Percentiles rank a stretch among this genome's conserved stretches.
Evolutionary conservation across 257 asterid species (phyloP).

Genomic region (Solanum bulbocastanum): DNA sequence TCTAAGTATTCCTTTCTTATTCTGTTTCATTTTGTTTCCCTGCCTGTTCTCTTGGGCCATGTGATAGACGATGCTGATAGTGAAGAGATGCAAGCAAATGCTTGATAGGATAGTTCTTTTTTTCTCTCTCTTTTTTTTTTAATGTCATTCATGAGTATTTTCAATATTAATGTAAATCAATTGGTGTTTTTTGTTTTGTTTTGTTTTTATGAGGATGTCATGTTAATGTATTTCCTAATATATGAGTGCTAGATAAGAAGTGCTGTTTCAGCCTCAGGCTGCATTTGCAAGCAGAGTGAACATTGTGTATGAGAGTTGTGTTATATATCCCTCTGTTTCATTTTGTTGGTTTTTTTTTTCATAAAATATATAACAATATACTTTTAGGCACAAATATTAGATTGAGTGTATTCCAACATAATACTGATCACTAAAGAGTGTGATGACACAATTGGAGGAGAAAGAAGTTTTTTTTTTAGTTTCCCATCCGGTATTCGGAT

Average conservation of each 20-base stretch:
- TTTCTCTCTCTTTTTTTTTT: background rate
- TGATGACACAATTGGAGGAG: background rate
- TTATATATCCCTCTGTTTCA: background rate
- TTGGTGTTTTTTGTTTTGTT: background rate
- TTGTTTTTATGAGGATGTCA: background rate
- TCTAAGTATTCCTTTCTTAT: background rate
- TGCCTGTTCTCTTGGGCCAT: background rate
- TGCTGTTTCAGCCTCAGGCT: background rate
- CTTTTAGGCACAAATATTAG: background rate
- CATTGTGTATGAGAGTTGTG: background rate
- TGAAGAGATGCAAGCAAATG: background rate
- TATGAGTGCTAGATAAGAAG: background rate
- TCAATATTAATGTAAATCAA: background rate
- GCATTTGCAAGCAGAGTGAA: background rate
- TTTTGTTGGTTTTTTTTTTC: background rate
- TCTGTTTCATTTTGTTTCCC: background rate
- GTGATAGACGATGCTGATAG: background rate
- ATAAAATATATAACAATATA: background rate
- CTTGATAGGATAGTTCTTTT: background rate
- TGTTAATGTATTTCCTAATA: background rate
- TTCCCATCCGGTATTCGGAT: background rate
- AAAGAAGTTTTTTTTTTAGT: no score
- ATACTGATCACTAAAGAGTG: background rate
- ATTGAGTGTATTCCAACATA: background rate
- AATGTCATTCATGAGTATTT: background rate